Base-by-base conservation (phyloP, 768 basidiomycete species). In the Russula virescens region DNA sequence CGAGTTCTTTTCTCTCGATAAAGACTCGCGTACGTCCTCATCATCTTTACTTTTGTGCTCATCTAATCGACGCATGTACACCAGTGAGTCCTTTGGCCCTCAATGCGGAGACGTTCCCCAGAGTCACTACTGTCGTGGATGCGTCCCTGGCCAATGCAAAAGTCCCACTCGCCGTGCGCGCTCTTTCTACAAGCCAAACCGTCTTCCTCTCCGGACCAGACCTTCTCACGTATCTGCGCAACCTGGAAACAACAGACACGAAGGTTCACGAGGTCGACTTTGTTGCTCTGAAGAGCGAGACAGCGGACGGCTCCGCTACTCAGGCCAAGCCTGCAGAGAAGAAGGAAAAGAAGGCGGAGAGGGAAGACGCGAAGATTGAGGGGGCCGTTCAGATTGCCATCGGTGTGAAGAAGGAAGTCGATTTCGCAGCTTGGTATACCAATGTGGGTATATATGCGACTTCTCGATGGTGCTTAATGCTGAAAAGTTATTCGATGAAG, bases 361-460 rank as follows among this genome's bases (percentile, higher is more conserved):
- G 87, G 69, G 88, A 87, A 64, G 87, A 85, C 63, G 84, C 86
- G 38, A 91, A 86, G 75, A 89, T 91, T 63, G 90, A 96, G 63
- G 92, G 89, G 51, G 87, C 91, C 0, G 84, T 94, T 25, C 90
- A 95, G 77, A 88, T 95, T 69, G 94, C 95, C 40, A 91, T 98
- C 71, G 90, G 92, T 56, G 89, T 94, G 69, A 91, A 92, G 81
- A 98, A 98, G 74, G 94, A 97, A 72, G 89, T 88, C 47, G 95
- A 98, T 72, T 98, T 98, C 75, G 77, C 94, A 10, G 81, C 85
- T 18, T 98, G 94, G 94, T 96, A 98, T 73, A 93, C 91, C 62
- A 93, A 85, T 71, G 94, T 94, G 65, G 64, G 82, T 77, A 16
- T n/a, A 42, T 53, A 21, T 40, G n/a, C 34, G 28, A 46, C 62